Base-by-base conservation (phyloP, 2,329 filamentous ascomycete species). In the Fusarium sp. region DNA sequence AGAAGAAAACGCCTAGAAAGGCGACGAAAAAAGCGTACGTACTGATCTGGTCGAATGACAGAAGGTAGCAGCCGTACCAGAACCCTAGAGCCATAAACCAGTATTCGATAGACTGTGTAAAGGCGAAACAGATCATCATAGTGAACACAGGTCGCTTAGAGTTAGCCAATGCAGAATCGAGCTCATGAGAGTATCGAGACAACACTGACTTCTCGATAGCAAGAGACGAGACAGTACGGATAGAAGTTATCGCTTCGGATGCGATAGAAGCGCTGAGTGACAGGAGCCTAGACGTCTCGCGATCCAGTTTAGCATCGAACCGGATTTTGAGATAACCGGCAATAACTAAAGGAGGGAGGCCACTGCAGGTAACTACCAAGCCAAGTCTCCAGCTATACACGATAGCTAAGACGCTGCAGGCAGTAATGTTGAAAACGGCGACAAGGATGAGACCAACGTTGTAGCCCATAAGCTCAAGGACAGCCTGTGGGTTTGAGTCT, bases 21-120 rank as follows among this genome's bases (percentile, higher is more conserved):
- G 85, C 81, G 20, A 88, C 81, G 59, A 87, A 79, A 64, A 83
- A 83, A 59, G 80, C 77, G 63, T 88, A 87, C 76, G 88, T 87
- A 4, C 83, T 86, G 62, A 88, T 80, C 60, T 84, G 87, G 3
- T 76, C 76, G 78, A 74, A 71, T 0, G 79, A 81, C 2, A 83
- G 71, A 3, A 83, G 73, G 3, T 76, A 74, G 44, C 79, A 81
- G 18, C 81, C 81, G 46, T 81, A 75, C 82, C 82, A 83, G 61
- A 83, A 83, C 2, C 81, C 81, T 12, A 83, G 73, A 3, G 80
- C 81, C 71, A 82, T 77, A 57, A 82, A 80, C 70, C 76, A 80
- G 57, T 79, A 79, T 67, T 80, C 78, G 3, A 81, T 77, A 11
- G 74, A 77, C 57, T 82, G 81, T 1, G 79, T 81, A 5, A 82